Evolutionary conservation across 169 alveolate species (phyloP).

Genomic region (Cryptosporidium felis): DNA sequence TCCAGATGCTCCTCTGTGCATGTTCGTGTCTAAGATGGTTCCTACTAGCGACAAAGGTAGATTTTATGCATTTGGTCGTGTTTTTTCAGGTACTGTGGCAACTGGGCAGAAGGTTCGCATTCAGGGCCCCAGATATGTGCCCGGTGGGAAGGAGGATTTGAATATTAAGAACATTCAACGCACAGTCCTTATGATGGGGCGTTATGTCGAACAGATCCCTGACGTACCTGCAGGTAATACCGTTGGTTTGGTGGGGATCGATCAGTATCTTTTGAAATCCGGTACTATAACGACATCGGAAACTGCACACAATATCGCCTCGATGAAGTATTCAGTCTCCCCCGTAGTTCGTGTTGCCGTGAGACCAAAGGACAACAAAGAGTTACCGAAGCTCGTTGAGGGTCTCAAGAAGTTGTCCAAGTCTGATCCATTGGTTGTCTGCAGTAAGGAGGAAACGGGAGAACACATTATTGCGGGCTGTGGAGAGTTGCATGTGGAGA

Average conservation of each 20-base stretch:
- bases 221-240: conserved; percentile 99
- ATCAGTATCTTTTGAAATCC: conserved; percentile 95
- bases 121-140: conserved; percentile 98
- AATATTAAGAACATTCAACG: conserved; percentile 95
- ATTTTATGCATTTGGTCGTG: conserved; percentile 99
- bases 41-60: conserved; percentile 99
- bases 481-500: conserved; percentile 99
- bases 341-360: conserved; percentile 99
- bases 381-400: conserved; percentile 98
- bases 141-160: conserved; percentile 97
- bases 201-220: conserved; percentile 93
- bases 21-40: conserved; percentile 99
- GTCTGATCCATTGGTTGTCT: conserved; percentile 97
- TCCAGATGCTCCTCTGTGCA: conserved; percentile 98
- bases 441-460: conserved; percentile 97
- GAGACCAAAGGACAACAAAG: conserved; percentile 96
- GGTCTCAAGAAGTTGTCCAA: conserved; percentile 97
- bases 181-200: conserved; percentile 98
- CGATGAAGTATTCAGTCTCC: conserved; percentile 98
- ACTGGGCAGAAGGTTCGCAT: conserved; percentile 98
- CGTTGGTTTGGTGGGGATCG: conserved; percentile 98
- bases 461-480: conserved; percentile 99
- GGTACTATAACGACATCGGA: conserved; percentile 97
- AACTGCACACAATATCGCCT: conserved; percentile 96
- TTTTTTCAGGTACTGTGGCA: conserved; percentile 99